These are phyloP conservation scores for Candida adriatica DNA, from an alignment of 805 yeast genomes.

Conservation along the genomic window DNA sequence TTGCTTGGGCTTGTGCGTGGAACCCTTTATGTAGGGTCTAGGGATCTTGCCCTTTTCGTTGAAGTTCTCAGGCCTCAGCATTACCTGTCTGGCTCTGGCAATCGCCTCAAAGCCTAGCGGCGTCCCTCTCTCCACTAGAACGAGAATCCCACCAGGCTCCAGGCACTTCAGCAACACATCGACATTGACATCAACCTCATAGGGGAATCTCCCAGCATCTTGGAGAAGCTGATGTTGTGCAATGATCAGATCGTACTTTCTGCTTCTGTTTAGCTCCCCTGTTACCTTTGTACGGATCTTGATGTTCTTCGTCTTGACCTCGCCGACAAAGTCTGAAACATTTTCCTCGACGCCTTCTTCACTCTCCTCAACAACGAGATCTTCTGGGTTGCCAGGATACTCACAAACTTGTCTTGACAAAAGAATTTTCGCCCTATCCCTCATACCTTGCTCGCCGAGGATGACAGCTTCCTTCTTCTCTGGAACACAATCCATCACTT, in stretches of 20 bases:
- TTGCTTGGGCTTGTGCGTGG: conserved; percentile 25
- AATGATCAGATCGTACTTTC: conserved; percentile 72
- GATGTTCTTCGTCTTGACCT: conserved; percentile 50
- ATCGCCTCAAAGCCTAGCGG: conserved; percentile 83
- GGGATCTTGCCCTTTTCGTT: conserved; percentile 58
- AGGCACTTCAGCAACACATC: conserved; percentile 53
- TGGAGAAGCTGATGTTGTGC: conserved; percentile 72
- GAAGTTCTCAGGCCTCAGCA: conserved; percentile 77
- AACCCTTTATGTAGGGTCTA: conserved; percentile 56
- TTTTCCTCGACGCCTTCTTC: conserved; percentile 21
- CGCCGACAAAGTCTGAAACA: conserved; percentile 36
- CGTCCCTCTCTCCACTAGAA: conserved; percentile 82
- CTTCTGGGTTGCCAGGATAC: conserved; percentile 22
- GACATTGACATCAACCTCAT: conserved; percentile 63
- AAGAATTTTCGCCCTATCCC: conserved; percentile 68
- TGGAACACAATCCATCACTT: conserved; percentile 62
- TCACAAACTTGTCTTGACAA: conserved; percentile 64
- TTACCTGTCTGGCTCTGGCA: conserved; percentile 84
- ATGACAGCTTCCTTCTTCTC: conserved; percentile 63
- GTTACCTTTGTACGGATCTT: conserved; percentile 49
- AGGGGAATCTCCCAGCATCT: conserved; percentile 54
- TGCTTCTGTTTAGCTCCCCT: conserved; percentile 38
- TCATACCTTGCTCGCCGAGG: conserved; percentile 68
- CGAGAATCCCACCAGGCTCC: conserved; percentile 73
- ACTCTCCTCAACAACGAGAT: conserved; percentile 14